Evolutionary conservation across 116 monocot species (phyloP), one percentile per base, ranked within the genome.

Genomic region (Iris pallida): DNA sequence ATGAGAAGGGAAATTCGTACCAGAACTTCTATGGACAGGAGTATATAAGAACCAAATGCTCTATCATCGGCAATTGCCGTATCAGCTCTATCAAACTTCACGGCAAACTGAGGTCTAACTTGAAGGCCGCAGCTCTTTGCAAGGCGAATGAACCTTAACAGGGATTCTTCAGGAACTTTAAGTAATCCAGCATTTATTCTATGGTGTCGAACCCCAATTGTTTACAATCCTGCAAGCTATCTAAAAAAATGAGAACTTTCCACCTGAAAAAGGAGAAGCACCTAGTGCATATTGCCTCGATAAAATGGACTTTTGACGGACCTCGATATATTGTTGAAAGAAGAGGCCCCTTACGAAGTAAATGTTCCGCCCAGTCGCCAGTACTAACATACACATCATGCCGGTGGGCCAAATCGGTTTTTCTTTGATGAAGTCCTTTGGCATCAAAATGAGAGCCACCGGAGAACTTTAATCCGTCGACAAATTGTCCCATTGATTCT

Each of bases 331-430:
- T 70, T 83, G 60, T 45, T 87, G 69, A 90, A 90, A 57, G 85
- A 76, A 68, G 76, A 19, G 94, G 85, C 43, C 94, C 94, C 70
- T 72, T 78, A 16, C 78, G 81, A 41, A 90, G 81, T 6, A 81
- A n/a, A 74, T 94, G 88, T 64, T 94, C 90, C 42, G 83, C 80
- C 94, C 90, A 90, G 55, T 94, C 90, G 58, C 87, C 94, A 15
- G 90, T 87, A 61, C 90, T 94, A 40, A 94, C 94, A 81, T 88
- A 88, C 17, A 94, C 76, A 80, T 88, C 57, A 59, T 90, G 90
- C 71, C 42, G 76, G 75, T 94, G 94, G 42, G 94, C 94, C 54
- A 94, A 63, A 49, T 88, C 75, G 11, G 78, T 90, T 65, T 81
- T 64, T 85, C 90, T 81, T 81, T 94, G 64, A 94, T 76, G 17